A percentile compares a stretch with the other conserved stretches of the same genome.
Evolutionary conservation across 2,329 filamentous ascomycete species (phyloP).

Genomic region (Allantophomopsis cytisporea): DNA sequence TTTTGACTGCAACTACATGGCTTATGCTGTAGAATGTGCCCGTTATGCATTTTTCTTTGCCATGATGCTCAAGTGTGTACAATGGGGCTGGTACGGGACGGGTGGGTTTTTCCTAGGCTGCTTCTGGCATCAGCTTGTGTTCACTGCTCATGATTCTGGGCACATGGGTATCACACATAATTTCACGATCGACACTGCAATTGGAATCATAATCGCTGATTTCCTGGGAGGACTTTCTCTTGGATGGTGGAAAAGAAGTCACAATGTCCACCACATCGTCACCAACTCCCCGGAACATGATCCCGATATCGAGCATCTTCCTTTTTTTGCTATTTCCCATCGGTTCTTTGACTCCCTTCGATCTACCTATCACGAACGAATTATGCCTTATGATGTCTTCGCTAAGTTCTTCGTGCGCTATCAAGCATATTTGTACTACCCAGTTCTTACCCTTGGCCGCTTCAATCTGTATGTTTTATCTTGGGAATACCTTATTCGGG

Average conservation of each 20-base stretch:
- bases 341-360: constrained; percentile 60
- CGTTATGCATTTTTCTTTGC: constrained; percentile 60
- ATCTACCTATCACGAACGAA: constrained; percentile 71
- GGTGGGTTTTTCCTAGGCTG: constrained; percentile 66
- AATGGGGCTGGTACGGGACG: constrained; percentile 48
- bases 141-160: constrained; percentile 86
- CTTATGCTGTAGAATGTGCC: constrained; percentile 61
- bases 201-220: constrained; percentile 84
- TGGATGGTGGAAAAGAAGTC: constrained; percentile 94
- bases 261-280: constrained; percentile 94
- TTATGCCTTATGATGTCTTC: constrained; percentile 67
- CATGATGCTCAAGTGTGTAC: constrained; percentile 47
- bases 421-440: constrained; percentile 75
- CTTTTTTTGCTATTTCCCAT: constrained; percentile 78
- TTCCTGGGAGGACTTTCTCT: constrained; percentile 80
- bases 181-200: constrained; percentile 68
- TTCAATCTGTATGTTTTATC: constrained; percentile 81
- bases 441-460: constrained; percentile 65
- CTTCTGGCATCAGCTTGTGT: constrained; percentile 91
- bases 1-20: constrained; percentile 71
- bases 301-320: constrained; percentile 85
- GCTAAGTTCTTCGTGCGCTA: constrained; percentile 58
- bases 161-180: constrained; percentile 96
- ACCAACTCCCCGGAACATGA: constrained; percentile 94
- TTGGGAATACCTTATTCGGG: constrained; percentile 61